Base-by-base conservation (phyloP, 345 rosid species). In the Lagerstroemia speciosa region DNA sequence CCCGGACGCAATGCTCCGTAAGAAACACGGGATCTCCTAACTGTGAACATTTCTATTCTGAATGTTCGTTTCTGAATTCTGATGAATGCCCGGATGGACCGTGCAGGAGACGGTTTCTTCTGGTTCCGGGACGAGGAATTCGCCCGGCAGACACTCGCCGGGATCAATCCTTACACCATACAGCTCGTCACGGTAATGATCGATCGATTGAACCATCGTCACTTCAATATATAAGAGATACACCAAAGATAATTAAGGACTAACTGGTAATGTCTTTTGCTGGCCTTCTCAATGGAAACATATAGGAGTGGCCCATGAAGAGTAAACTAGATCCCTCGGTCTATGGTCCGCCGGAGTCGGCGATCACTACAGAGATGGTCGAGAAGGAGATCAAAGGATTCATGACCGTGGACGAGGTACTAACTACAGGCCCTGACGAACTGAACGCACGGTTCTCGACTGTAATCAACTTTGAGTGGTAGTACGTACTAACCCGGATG, bases 41-140 rank as follows among this genome's bases (percentile, higher is more conserved):
- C n/a, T n/a, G n/a, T n/a, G n/a, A n/a, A n/a, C n/a, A n/a, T n/a
- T n/a, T n/a, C n/a, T n/a, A n/a, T n/a, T n/a, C n/a, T n/a, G n/a
- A n/a, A n/a, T n/a, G n/a, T n/a, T n/a, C n/a, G n/a, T n/a, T n/a
- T n/a, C n/a, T n/a, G n/a, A n/a, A n/a, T n/a, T n/a, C n/a, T n/a
- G n/a, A n/a, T n/a, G n/a, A n/a, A n/a, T n/a, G n/a, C n/a, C n/a
- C n/a, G n/a, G n/a, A n/a, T n/a, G n/a, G n/a, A n/a, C 12, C 24
- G 46, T 72, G 67, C 78, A 93, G 97, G 87, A 76, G 88, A 87
- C 71, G 81, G 71, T 48, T 88, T 87, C 65, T 85, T 88, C 73
- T 89, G 98, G 98, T 61, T 85, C 8, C 75, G 83, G 65, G 96
- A 92, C 62, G 94, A 90, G 7, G 96, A 92, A 65, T 92, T 90